Conservation (phyloP, 116 monocot species). For the Posidonia oceanica region DNA sequence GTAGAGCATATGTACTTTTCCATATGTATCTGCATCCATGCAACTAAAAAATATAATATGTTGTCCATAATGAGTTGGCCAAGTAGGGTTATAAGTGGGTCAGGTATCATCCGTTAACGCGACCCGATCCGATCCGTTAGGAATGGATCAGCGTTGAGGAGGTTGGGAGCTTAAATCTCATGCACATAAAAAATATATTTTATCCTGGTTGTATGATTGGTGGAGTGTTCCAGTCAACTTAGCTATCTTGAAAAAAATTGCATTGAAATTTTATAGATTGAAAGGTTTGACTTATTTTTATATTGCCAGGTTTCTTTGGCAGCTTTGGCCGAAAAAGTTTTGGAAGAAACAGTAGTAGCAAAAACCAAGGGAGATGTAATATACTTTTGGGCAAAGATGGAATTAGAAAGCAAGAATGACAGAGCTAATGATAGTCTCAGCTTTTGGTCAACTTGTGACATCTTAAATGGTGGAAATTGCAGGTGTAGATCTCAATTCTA, state of each 20-base stretch:
- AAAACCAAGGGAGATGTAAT: conserved; percentile 51
- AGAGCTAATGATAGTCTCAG: conserved; percentile 8
- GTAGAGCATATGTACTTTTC: too few relatives aligned
- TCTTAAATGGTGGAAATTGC: conserved; percentile 67
- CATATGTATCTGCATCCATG: too few relatives aligned
- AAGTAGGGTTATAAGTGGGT: too few relatives aligned
- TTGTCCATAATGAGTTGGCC: too few relatives aligned
- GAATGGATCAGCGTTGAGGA: too few relatives aligned
- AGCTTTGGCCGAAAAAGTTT: conserved; percentile 40
- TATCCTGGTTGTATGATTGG: too few relatives aligned
- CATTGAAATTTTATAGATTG: neutral
- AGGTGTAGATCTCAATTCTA: conserved; percentile 30
- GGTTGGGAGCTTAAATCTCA: too few relatives aligned
- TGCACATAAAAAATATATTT: too few relatives aligned
- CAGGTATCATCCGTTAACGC: too few relatives aligned
- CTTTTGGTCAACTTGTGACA: conserved; percentile 91
- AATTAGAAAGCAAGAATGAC: conserved; percentile 18
- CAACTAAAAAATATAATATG: too few relatives aligned
- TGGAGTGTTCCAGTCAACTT: neutral
- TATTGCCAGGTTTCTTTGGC: conserved; percentile 62
- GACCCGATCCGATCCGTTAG: too few relatives aligned
- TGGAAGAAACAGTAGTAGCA: conserved; percentile 36
- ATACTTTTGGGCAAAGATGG: conserved; percentile 67
- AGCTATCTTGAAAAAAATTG: neutral
- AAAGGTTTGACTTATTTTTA: conserved; percentile 4